phyloP scores from a whole-genome alignment of 345 rosid genomes.

The Eutrema japonicum region DNA sequence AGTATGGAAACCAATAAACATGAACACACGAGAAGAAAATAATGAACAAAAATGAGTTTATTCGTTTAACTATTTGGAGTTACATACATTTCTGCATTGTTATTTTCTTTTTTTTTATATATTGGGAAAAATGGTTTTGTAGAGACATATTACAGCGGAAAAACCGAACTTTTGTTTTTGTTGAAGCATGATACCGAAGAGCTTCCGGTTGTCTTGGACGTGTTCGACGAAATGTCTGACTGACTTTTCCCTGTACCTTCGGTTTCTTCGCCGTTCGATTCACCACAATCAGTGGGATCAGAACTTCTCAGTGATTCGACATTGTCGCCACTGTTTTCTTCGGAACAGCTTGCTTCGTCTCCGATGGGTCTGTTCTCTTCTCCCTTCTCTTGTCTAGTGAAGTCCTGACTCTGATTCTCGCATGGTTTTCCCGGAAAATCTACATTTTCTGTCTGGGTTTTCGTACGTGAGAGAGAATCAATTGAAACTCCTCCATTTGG shows the following conservation, averaged over 20 bases:
- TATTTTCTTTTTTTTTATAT: no score
- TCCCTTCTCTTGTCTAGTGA: not conserved
- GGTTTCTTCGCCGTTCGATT: slow-evolving; percentile 13
- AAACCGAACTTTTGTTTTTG: slow-evolving; percentile 36
- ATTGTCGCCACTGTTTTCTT: slow-evolving; percentile 4
- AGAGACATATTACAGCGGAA: slow-evolving; percentile 26
- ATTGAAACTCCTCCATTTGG: not conserved
- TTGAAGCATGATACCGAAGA: slow-evolving; percentile 30
- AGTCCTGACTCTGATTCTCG: slow-evolving; percentile 8
- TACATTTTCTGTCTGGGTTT: slow-evolving; percentile 4
- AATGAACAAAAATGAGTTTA: not conserved
- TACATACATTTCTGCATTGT: not conserved
- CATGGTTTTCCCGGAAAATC: slow-evolving; percentile 13
- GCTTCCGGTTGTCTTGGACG: slow-evolving; percentile 25
- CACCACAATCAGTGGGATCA: slow-evolving; percentile 9
- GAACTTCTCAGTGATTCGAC: slow-evolving; percentile 4
- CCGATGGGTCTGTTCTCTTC: slow-evolving; percentile 15
- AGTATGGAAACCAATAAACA: not conserved
- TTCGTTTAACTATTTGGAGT: not conserved
- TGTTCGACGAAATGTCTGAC: slow-evolving; percentile 21
- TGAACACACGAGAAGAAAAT: not conserved
- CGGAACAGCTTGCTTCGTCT: slow-evolving; percentile 36
- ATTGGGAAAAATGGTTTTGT: not conserved
- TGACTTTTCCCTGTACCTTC: slow-evolving; percentile 17
- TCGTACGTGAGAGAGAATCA: not conserved